Conservation (phyloP, 176 grass and related monocot species). For the Cenchrus fungigraminus region DNA sequence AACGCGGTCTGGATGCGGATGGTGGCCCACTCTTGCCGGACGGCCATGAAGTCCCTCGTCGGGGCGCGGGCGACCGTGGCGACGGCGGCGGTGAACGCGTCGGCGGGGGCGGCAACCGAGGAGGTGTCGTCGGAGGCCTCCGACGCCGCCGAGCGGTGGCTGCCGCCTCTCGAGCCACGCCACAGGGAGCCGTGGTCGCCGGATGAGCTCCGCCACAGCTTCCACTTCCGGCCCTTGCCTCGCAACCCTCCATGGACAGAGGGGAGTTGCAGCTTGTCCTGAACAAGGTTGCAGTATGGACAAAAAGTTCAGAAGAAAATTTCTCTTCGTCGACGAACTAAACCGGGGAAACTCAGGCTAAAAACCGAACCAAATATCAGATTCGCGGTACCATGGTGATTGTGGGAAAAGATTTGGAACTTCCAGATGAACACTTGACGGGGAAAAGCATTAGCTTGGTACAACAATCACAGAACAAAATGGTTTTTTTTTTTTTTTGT, state of each 20-base stretch:
- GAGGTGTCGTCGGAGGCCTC: constrained; percentile 75
- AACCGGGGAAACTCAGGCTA: too few species aligned
- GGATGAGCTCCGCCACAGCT: constrained; percentile 79
- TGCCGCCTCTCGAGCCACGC: constrained; percentile 50
- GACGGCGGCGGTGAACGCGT: constrained; percentile 69
- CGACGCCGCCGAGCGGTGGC: constrained; percentile 50
- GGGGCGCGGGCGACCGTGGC: constrained; percentile 76
- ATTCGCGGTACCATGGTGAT: neutral
- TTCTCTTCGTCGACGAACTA: neutral
- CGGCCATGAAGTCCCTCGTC: constrained; percentile 87
- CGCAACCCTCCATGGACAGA: constrained; percentile 20
- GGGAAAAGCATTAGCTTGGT: neutral
- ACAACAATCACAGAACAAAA: neutral
- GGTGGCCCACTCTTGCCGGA: constrained; percentile 81
- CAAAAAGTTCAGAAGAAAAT: neutral
- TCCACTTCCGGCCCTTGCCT: constrained; percentile 80
- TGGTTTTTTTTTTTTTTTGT: neutral
- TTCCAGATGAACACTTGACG: neutral
- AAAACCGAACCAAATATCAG: too few species aligned
- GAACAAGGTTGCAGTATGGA: neutral
- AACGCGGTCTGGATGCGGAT: constrained; percentile 96
- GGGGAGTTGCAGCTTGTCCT: constrained; percentile 48
- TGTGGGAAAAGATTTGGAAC: neutral
- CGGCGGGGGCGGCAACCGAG: constrained; percentile 47
- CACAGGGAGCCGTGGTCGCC: constrained; percentile 58